Base-by-base conservation (phyloP, 148 eudicot genomes). In the Limonium bicolor region DNA sequence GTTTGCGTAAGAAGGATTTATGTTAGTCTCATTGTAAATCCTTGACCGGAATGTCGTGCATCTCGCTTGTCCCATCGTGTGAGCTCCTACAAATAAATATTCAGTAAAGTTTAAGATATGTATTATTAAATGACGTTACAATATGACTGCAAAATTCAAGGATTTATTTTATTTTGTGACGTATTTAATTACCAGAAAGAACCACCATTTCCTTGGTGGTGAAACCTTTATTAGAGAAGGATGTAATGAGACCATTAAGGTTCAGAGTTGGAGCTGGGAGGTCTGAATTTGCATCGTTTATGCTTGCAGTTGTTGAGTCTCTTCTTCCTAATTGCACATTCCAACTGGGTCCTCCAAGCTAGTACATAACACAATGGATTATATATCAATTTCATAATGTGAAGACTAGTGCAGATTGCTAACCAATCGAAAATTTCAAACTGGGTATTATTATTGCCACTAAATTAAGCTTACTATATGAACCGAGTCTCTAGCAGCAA, bases 1-100 rank as follows among this genome's bases (percentile, higher is more conserved):
- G 9, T 56, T 51, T 1, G 81, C 87, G 3, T 69, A 78, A 23
- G 65, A 40, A 0, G 68, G 20, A 37, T 74, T 57, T 15, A 86
- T 74, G 60, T 74, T 63, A 27, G 72, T 50, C 18, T 86, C 86
- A 20, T 74, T 77, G 77, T 80, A 70, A 38, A 80, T 51, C 8
- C 77, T 74, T 3, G 55, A 1, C 21, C 84, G 62, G 52, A 74
- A 86, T 13, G 23, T 49, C 10, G 36, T 27, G 57, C 95, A 85
- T 46, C 80, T 67, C 18, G 90, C 90, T 56, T 70, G 69, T 0
- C 94, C 94, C 26, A 84, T 62, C 4, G 94, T 79, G 57, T 85
- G 90, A 3, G 66, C 63, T 9, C 86, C 95, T 80, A 45, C 24
- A 16, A 6, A 24, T 42, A 2, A n/a, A 5, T 3, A 36, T n/a